Evolutionary conservation across 495 filamentous ascomycete species (phyloP), one percentile per base, ranked within the genome.

Genomic region (Elaphomyces granulatus): DNA sequence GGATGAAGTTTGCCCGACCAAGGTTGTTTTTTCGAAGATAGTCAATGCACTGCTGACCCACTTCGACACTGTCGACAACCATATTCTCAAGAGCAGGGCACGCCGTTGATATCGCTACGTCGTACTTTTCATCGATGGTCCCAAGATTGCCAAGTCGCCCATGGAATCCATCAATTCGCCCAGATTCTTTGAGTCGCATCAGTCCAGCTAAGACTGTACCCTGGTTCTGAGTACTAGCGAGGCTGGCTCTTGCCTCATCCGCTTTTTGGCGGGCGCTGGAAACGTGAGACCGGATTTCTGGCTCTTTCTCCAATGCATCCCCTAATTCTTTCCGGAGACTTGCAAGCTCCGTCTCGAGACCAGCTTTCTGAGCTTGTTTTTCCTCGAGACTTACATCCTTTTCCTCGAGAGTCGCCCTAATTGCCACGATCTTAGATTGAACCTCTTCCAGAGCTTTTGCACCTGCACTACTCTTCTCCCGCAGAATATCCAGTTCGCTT

Each of bases 21-120:
- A 96, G 78, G 50, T 94, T 94, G 46, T 92, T 96, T 66, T 96
- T 96, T 17, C 90, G 77, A 14, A 98, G 71, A 53, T 96, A 88
- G 48, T 96, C 88, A 50, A 98, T 94, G 55, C 92, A 96, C 50
- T 95, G 87, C 56, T 95, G 88, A 37, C 87, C 92, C 34, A 82
- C 81, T 50, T 95, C 87, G 4, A 95, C 85, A 0, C 84, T 84
- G 45, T 96, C 90, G 4, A 94, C 90, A 8, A 98, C 87, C 51
- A 98, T 81, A 47, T 95, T 94, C 49, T 96, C 83, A 14, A 98
- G 74, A 10, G 78, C 68, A 42, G 83, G 80, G 47, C 92, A 98
- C 10, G 90, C 92, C 0, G 90, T 96, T 3, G 90, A 98, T 39
- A 98, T 95, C 3, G 90, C 90, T 26, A 96, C 75, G 51, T 98